Base-by-base conservation (phyloP, 345 rosid genomes). In the Citrus cavaleriei region DNA sequence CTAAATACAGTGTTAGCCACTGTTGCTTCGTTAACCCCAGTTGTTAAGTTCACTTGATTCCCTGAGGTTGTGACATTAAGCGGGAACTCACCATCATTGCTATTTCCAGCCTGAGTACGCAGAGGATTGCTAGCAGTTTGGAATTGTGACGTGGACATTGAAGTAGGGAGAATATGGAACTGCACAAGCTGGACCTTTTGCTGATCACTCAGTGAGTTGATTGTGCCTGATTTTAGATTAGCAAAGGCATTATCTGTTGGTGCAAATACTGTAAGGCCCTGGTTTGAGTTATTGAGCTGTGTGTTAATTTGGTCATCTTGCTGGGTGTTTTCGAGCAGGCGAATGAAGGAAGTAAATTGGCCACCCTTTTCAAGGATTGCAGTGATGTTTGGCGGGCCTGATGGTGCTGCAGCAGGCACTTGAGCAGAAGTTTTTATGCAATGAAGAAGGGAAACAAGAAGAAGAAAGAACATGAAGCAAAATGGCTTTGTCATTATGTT, bases 101-200 rank as follows among this genome's bases (percentile, higher is more conserved):
- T 84, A 54, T 91, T 84, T 7, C 98, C 98, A 4, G 92, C 96
- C 78, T 95, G 97, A 6, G 98, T 95, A 37, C 95, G 89, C 79
- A 95, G 78, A 13, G 98, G 98, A 84, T 95, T 95, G 84, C 94
- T 93, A 28, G 87, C 87, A n/a, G 97, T 95, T 76, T 91, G 95
- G 83, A 95, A 95, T 86, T 91, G 97, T 9, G 97, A 71, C 82
- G 76, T 82, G 40, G 97, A 80, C 30, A 92, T 54, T 77, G 89
- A 81, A 2, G 78, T 84, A 12, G 97, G 98, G 40, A 93, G 89
- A 72, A 95, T 67, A 78, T 95, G 98, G 83, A 91, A 95, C 72
- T 95, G 98, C 66, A 95, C 85, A 34, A 95, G 84, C 79, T 92
- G 91, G 73, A 90, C 91, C 73, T 95, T 92, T 73, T 90, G 86